Base-by-base conservation (phyloP, 2,329 filamentous ascomycete genomes). In the Trichoderma pleuroti region DNA sequence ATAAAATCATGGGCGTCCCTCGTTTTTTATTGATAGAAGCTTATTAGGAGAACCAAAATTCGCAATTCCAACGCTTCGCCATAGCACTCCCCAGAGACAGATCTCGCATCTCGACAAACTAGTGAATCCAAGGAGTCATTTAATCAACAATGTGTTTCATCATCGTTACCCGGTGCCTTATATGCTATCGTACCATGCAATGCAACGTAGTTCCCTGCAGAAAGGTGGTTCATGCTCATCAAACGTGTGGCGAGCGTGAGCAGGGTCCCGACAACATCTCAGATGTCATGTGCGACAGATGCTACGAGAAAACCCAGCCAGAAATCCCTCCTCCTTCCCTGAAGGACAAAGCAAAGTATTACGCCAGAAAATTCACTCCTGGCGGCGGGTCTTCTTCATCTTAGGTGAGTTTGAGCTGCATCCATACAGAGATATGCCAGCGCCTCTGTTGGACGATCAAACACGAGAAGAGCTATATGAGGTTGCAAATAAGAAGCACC, bases 301-400 rank as follows among this genome's bases (percentile, higher is more conserved):
- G 68, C 9, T 70, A 63, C 18, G 30, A 56, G 12, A 46, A 32
- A 39, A 56, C 59, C 7, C 66, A 68, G 9, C 14, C 16, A 8
- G 24, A 46, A 16, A 28, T 62, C 5, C 59, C 59, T 7, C 24
- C 36, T 18, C 59, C 59, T 28, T 28, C 67, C 5, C 21, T 70
- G 24, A 63, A 56, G 59, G 30, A 63, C 46, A 70, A 63, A 32
- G 67, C 67, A 54, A 70, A 70, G 32, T 18, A 70, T 14, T 56
- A 56, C 24, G 67, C 67, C 30, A 62, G 39, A 56, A 70, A 56
- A n/a, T 39, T 63, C 14, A 56, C 16, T 14, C 59, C 59, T 16
- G 36, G 46, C 1, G 42, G 42, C 21, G 57, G 57, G 4, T 32
- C 57, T 8, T 70, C 67, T 8, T 70, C 67, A 46, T 63, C 57